Evolutionary conservation across 805 yeast genomes (phyloP).

Genomic region (Sporopachydermia quercuum): DNA sequence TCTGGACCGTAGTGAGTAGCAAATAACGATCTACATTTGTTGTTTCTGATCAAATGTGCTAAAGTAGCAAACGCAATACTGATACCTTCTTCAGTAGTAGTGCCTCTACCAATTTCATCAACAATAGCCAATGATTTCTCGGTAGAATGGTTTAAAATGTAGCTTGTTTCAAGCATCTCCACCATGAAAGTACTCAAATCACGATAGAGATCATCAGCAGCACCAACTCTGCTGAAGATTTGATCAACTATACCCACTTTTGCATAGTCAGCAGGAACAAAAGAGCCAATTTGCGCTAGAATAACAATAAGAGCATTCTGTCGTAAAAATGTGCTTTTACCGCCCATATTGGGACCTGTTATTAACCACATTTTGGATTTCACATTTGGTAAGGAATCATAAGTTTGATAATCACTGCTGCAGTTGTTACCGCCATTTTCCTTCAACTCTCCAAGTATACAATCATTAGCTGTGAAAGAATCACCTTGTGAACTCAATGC

Average conservation of each 20-base stretch:
- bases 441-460: constrained; percentile 19
- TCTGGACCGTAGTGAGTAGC: constrained; percentile 77
- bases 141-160: constrained; percentile 53
- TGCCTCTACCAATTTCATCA: constrained; percentile 86
- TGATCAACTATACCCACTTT: constrained; percentile 61
- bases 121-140: constrained; percentile 55
- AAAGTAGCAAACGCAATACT: constrained; percentile 75
- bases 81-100: constrained; percentile 71
- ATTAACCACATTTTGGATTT: constrained; percentile 35
- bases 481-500: constrained; percentile 36
- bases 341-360: constrained; percentile 91
- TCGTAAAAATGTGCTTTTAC: constrained; percentile 61
- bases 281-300: constrained; percentile 62
- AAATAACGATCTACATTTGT: constrained; percentile 62
- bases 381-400: constrained; percentile 8
- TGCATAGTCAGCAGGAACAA: constrained; percentile 52
- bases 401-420: too few relatives aligned
- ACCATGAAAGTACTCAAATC: constrained; percentile 88
- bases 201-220: constrained; percentile 57
- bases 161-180: constrained; percentile 77
- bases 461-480: constrained; percentile 34
- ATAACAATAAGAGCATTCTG: constrained; percentile 59
- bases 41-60: constrained; percentile 33
- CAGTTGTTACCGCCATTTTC: constrained; percentile 20
- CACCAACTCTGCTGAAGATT: constrained; percentile 68